Base-by-base conservation (phyloP, 768 basidiomycete species). In the Naematelia encephala region DNA sequence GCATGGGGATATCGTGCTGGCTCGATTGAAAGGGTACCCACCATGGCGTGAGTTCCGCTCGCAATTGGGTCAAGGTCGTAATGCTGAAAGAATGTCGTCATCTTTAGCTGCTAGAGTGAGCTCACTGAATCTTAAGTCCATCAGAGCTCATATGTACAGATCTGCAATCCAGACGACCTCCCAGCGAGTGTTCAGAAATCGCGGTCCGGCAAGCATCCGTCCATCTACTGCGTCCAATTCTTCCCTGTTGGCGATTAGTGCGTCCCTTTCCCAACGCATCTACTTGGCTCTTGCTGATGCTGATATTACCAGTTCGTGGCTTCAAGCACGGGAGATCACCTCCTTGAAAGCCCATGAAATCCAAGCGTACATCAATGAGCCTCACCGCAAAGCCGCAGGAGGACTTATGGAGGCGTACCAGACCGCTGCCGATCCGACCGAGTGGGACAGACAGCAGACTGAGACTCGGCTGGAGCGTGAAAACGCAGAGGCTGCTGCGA, bases 221-320 rank as follows among this genome's bases (percentile, higher is more conserved):
- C 85, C 65, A 67, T 60, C 28, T 87, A 89, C 78, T 85, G 85
- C 62, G 82, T 86, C 28, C 82, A 87, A 64, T 99, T 93, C 83
- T 98, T 96, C 83, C 92, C 96, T 3, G 84, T 83, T 26, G 92
- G 89, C 52, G 94, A 97, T 79, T 89, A 86, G 96, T 98, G 70
- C 77, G 94, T 86, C 21, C 26, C 42, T 2, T 43, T 19, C n/a
- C 49, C 26, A 13, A 25, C 51, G 19, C 23, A 25, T 34, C 45
- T 19, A 14, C 16, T 5, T 57, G 4, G 53, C 44, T 48, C n/a
- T 16, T 14, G 30, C 56, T 59, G 51, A 71, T 25, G 46, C 28
- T 42, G 19, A 44, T 44, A 29, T 47, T 14, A n/a, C 30, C 56
- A 97, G 93, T 79, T 83, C 90, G 19, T 97, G 93, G 93, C 81